Base-by-base conservation (phyloP, 495 filamentous ascomycete genomes). In the Ascodesmis nigricans region DNA sequence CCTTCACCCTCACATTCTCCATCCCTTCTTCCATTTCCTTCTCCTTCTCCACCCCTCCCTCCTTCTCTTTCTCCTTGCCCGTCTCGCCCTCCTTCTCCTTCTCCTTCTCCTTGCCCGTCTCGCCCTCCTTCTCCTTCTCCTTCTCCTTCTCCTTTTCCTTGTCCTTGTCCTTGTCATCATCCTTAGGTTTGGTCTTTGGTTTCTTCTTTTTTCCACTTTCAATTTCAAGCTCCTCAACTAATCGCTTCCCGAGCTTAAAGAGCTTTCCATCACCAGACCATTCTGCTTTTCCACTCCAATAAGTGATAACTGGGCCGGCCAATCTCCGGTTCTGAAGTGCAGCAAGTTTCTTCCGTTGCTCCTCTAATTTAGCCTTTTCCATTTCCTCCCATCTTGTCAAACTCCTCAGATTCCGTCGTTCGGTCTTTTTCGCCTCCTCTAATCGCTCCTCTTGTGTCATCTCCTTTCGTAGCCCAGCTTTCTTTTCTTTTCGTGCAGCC, bases 401-500 rank as follows among this genome's bases (percentile, higher is more conserved):
- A 59, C 79, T 92, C 61, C 84, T 91, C 32, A 73, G 66, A 46
- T 93, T 97, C 39, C 67, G 58, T 53, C 71, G 71, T 53, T 93
- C 84, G 19, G 82, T 68, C 44, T 72, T 58, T 17, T 72, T 81
- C 15, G 84, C 87, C 52, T 91, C 78, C 8, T 67, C 69, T 25
- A 97, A 59, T 21, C 79, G 72, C 40, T 93, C 73, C n/a, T 62
- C 77, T 52, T 93, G 87, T 15, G 80, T 90, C 76, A 92, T 76
- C 29, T 71, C 60, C 43, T 69, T 70, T 6, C 77, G 76, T n/a
- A n/a, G n/a, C n/a, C n/a, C n/a, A 16, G 8, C 7, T 17, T 30
- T 29, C 19, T 73, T 71, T 40, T 75, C 76, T 45, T 79, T 75
- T 47, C 65, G 65, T 47, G 75, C 76, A 18, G 77, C 76, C 33